Evolutionary conservation across 208 protist genomes (phyloP).

Genomic region (Acanthamoeba healyi): DNA sequence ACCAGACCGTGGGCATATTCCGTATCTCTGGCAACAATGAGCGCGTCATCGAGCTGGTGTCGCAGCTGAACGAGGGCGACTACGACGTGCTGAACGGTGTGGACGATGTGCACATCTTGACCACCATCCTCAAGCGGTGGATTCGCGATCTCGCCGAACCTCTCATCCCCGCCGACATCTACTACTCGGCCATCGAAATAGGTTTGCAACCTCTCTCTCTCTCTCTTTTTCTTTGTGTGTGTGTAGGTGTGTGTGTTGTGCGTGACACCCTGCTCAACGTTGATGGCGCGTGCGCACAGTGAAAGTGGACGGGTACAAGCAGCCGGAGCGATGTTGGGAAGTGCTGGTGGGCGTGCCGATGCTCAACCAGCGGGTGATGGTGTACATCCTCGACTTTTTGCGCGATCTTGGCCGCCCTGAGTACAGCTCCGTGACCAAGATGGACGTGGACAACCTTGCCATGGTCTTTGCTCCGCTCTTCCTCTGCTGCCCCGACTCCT

Average conservation of each 20-base stretch:
- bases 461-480: slow-evolving; percentile 72
- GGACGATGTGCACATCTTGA: slow-evolving; percentile 63
- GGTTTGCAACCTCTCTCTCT: neutral
- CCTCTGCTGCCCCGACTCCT: slow-evolving; percentile 72
- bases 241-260: neutral
- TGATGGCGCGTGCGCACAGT: no score
- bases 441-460: slow-evolving; percentile 64
- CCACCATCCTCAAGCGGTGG: slow-evolving; percentile 66
- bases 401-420: neutral
- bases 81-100: slow-evolving; percentile 41
- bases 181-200: slow-evolving; percentile 29
- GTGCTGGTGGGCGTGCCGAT: neutral
- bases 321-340: slow-evolving; percentile 41
- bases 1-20: slow-evolving; percentile 54
- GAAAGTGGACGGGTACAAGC: slow-evolving; percentile 1
- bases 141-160: slow-evolving; percentile 59
- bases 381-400: slow-evolving; percentile 54
- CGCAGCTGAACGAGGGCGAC: slow-evolving; percentile 41
- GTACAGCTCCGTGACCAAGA: slow-evolving; percentile 46
- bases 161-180: slow-evolving; percentile 49
- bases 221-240: neutral
- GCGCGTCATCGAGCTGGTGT: slow-evolving; percentile 22
- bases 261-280: no score
- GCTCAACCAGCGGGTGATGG: slow-evolving; percentile 29
- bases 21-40: slow-evolving; percentile 67